phyloP scores from a whole-genome alignment of 192 early-diverging fungal species.

The Allomyces javanicus region DNA sequence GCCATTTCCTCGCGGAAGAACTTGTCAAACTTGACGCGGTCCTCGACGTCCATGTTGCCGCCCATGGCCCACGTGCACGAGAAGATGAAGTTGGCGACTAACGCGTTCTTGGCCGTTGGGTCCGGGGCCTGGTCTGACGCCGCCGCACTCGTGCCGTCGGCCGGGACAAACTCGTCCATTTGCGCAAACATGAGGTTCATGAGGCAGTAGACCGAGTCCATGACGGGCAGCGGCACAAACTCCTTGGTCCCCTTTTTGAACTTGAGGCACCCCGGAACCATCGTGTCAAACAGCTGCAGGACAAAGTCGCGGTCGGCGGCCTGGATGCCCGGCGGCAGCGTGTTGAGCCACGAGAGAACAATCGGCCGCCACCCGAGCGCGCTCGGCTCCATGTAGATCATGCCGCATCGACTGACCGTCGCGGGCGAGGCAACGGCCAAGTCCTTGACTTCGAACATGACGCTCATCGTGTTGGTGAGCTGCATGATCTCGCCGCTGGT shows the following conservation, averaged over 20 bases:
- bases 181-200: constrained; percentile 22
- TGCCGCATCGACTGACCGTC: constrained; percentile 58
- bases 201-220: constrained; percentile 34
- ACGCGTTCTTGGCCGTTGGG: constrained; percentile 61
- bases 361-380: constrained; percentile 49
- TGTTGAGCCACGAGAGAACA: constrained; percentile 60
- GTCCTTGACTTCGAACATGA: constrained; percentile 98
- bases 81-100: constrained; percentile 57
- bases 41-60: constrained; percentile 60
- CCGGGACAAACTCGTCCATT: constrained; percentile 18
- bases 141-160: background rate
- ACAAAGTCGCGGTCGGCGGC: constrained; percentile 9
- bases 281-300: constrained; percentile 21
- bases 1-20: constrained; percentile 37
- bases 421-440: constrained; percentile 88
- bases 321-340: constrained; percentile 3
- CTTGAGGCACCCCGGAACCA: constrained; percentile 18
- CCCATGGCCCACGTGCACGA: constrained; percentile 87
- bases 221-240: constrained; percentile 33
- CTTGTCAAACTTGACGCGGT: constrained; percentile 52
- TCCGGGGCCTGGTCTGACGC: constrained; percentile 25
- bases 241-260: constrained; percentile 31
- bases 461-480: constrained; percentile 89
- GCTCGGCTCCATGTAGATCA: constrained; percentile 61
- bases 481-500: constrained; percentile 95